Base-by-base conservation (phyloP, 2,329 filamentous ascomycete species). In the Fusarium gaditjirri region DNA sequence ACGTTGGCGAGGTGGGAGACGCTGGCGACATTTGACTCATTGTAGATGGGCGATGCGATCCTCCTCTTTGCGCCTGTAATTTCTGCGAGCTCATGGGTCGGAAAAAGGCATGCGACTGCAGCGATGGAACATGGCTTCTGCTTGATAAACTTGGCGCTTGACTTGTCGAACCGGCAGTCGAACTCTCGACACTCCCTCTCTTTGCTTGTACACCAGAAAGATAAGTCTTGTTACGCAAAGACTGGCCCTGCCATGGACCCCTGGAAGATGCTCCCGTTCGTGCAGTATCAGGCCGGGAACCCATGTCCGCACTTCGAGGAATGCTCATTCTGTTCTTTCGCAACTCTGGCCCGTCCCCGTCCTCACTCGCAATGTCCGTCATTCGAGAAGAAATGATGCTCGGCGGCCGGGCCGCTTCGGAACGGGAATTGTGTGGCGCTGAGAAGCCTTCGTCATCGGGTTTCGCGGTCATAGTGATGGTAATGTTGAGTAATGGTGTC, bases 21-120 rank as follows among this genome's bases (percentile, higher is more conserved):
- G 57, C 65, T 36, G 70, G 77, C 27, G 75, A 71, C 52, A 77
- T 75, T 47, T 85, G 83, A 61, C 78, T 80, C 74, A 83, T 80
- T 27, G 82, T 84, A 19, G 81, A 74, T 10, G 86, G 84, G 27
- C 87, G 83, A 41, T 84, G 78, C 13, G 82, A 87, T 71, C 91
- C 89, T 71, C 78, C 91, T 80, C 95, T 88, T 82, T 98, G 96
- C 60, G 94, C 94, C 83, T 98, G 95, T 55, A 98, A 86, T 80
- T 94, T 92, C 80, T 97, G 94, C 29, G 95, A 97, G 83, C 95
- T 98, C 94, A 99, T 97, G 42, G 96, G 96, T 27, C 92, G 92
- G 79, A 97, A 97, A 84, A 99, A 98, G 59, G 94, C 95, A 78
- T 95, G 93, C 21, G 94, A 94, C 6, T 94, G 92, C 58, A 99